Conservation (phyloP, 129 eudicot genomes). For the Lactuca sativa region DNA sequence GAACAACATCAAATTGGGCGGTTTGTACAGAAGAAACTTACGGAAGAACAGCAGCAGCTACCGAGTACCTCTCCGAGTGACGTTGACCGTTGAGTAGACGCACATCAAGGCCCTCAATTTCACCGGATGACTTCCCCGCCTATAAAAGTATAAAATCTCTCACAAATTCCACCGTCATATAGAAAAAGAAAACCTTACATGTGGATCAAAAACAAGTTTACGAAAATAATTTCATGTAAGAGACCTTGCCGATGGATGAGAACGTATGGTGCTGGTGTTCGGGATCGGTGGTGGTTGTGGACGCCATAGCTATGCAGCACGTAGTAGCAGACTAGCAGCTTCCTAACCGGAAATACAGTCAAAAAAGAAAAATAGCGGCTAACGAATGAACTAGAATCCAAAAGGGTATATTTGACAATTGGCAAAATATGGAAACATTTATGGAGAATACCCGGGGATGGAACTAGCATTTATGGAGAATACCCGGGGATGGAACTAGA, state of each 20-base stretch:
- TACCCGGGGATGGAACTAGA: no score
- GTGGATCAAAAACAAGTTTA: constrained; percentile 2
- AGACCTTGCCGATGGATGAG: constrained; percentile 55
- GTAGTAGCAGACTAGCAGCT: constrained; percentile 21
- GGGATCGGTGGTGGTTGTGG: constrained; percentile 40
- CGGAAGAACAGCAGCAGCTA: constrained; percentile 65
- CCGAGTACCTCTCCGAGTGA: constrained; percentile 47
- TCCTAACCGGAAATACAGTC: neutral
- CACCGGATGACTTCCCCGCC: constrained; percentile 54
- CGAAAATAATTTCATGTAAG: neutral
- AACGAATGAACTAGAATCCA: neutral
- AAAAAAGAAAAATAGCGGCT: constrained; percentile 10
- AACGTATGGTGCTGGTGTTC: constrained; percentile 41
- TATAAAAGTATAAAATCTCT: constrained; percentile 26
- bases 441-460: no score
- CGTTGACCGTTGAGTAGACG: constrained; percentile 44
- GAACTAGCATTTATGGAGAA: no score
- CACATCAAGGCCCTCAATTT: constrained; percentile 37
- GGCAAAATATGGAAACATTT: no score
- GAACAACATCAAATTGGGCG: neutral
- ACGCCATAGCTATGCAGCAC: constrained; percentile 38
- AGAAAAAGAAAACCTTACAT: neutral
- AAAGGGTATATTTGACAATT: no score
- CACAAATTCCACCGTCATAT: constrained; percentile 13
- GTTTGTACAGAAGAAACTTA: constrained; percentile 34